A percentile compares a stretch with the other conserved stretches of the same genome.
These are phyloP conservation scores for Rehmannia glutinosa DNA, from an alignment of 257 asterid genomes.

Conservation along the genomic window DNA sequence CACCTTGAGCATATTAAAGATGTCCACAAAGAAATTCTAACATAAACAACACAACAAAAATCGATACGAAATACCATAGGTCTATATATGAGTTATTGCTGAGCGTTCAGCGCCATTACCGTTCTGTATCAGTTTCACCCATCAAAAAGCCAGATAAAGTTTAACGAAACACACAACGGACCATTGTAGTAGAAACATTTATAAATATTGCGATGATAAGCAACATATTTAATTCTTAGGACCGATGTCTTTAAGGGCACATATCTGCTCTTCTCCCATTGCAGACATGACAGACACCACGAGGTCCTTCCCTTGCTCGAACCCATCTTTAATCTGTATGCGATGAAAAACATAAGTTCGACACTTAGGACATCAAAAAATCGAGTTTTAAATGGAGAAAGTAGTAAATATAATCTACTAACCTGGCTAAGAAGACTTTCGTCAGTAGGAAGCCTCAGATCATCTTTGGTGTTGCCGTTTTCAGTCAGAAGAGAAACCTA, in stretches of 20 bases:
- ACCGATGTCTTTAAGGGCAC: constrained; percentile 66
- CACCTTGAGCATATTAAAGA: too few species aligned
- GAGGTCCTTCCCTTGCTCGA: constrained; percentile 71
- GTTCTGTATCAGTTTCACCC: constrained; percentile 4
- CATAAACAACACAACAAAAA: too few species aligned
- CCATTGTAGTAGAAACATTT: constrained; percentile 12
- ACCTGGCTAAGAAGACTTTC: too few species aligned
- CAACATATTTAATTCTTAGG: constrained; percentile 42
- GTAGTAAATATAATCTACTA: too few species aligned
- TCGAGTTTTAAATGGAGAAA: too few species aligned
- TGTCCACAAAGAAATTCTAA: too few species aligned
- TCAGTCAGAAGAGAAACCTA: constrained; percentile 82
- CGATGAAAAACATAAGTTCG: not conserved
- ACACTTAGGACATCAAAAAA: not conserved
- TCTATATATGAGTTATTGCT: not conserved
- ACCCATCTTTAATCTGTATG: constrained; percentile 47
- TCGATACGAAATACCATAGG: not conserved
- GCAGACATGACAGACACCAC: too few species aligned
- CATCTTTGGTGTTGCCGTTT: constrained; percentile 69
- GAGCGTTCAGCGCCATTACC: too few species aligned
- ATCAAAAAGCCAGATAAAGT: too few species aligned
- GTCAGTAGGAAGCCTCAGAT: too few species aligned
- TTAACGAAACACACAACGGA: constrained; percentile 2
- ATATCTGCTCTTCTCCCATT: too few species aligned
- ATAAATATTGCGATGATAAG: constrained; percentile 10